Evolutionary conservation across 2,329 filamentous ascomycete species (phyloP), one percentile per base, ranked within the genome.

Genomic region (Hymenoscyphus salicellus): DNA sequence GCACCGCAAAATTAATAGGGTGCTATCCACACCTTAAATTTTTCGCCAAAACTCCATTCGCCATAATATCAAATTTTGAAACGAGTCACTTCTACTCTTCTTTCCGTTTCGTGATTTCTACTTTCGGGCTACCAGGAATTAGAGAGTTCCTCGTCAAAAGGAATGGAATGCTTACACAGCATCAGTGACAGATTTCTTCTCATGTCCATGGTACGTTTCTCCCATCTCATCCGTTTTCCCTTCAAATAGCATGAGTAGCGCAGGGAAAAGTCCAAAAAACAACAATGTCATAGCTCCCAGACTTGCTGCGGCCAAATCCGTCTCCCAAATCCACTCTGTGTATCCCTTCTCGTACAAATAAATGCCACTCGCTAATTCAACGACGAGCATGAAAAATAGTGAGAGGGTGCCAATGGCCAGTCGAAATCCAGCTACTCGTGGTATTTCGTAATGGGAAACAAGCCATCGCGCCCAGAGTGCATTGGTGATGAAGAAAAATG

Each of bases 241-340:
- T 65, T 77, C 55, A 66, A 77, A 61, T 60, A 69, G 36, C 73
- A 75, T 74, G 56, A 72, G 43, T 55, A 71, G 14, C 33, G 61
- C 61, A 32, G 72, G 72, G 72, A 75, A 74, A 57, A 68, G n/a
- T 23, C 63, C 69, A 65, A 72, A 72, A 11, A 65, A 32, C 1
- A 61, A 11, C 38, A 72, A 52, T 1, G 60, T 66, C 58, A 68
- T 28, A n/a, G 64, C 32, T 10, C 61, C 68, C 32, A 57, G 38
- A 6, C 58, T 58, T 16, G 65, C 65, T 65, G 66, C 62, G 33
- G 63, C 43, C 2, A 55, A 20, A 61, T 66, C 67, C 46, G 55
- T 66, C 62, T 69, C 68, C 67, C 65, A 69, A 30, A 68, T 57
- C 70, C 66, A 68, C 43, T 65, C 60, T 17, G 58, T 66, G 58